These are phyloP conservation scores for Pterula multifida DNA, from an alignment of 1,284 basidiomycete genomes.

Conservation along the genomic window DNA sequence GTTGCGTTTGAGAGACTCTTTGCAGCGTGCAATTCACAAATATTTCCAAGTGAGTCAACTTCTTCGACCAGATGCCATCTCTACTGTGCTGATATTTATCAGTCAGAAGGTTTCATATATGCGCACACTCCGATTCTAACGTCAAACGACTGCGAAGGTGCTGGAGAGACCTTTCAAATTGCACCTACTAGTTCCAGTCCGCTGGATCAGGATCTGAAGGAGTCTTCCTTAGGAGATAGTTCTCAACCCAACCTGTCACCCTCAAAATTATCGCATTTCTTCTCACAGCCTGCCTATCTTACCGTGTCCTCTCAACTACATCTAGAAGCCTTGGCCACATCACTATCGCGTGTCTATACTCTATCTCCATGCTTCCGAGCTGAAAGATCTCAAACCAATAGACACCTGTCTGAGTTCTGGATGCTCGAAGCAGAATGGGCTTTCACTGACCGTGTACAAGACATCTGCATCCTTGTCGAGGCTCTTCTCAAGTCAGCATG, in stretches of 20 bases:
- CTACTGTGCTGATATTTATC: constrained; percentile 6
- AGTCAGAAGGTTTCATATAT: constrained; percentile 72
- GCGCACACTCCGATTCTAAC: constrained; percentile 85
- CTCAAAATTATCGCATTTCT: constrained; percentile 33
- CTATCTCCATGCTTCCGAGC: constrained; percentile 90
- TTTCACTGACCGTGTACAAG: constrained; percentile 36
- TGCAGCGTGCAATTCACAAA: constrained; percentile 37
- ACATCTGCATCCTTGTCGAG: constrained; percentile 68
- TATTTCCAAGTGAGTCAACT: constrained; percentile 51
- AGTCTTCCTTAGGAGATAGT: neutral
- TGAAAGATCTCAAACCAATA: constrained; percentile 75
- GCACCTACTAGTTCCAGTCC: constrained; percentile 19
- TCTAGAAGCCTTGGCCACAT: constrained; percentile 77
- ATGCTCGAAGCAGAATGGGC: constrained; percentile 95
- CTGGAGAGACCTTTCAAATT: constrained; percentile 85
- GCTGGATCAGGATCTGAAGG: neutral
- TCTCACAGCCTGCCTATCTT: constrained; percentile 68
- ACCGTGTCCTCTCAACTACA: constrained; percentile 95
- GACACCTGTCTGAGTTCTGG: constrained; percentile 98
- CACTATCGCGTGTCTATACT: constrained; percentile 80
- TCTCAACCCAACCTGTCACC: constrained; percentile 11
- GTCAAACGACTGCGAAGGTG: constrained; percentile 93
- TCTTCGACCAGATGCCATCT: constrained; percentile 4
- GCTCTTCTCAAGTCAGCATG: constrained; percentile 34
- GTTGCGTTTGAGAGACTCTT: constrained; percentile 57